Evolutionary conservation across 345 rosid species (phyloP).

Genomic region (Firmiana major): DNA sequence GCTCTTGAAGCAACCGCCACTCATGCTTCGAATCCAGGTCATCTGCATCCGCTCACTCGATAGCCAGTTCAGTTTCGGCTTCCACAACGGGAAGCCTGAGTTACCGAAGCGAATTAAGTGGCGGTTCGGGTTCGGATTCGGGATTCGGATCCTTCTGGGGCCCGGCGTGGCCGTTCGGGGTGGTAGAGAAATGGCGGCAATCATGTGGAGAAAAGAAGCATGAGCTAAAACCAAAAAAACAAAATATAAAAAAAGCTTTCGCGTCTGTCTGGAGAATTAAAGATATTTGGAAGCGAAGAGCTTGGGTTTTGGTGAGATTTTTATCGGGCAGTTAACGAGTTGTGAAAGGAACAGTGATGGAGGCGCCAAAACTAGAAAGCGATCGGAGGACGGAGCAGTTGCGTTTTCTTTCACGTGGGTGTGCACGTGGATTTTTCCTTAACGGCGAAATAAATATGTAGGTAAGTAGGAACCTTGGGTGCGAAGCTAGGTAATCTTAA

Average conservation of each 20-base stretch:
- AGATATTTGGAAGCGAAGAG: neutral
- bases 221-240: neutral
- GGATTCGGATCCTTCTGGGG: slow-evolving; percentile 7
- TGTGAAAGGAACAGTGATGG: neutral
- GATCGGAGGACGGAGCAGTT: neutral
- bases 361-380: slow-evolving; percentile 2
- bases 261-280: neutral
- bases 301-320: neutral
- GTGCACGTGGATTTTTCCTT: neutral
- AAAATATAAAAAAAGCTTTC: neutral
- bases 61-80: slow-evolving; percentile 7
- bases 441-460: neutral
- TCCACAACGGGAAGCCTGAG: slow-evolving; percentile 13
- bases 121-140: neutral
- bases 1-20: slow-evolving; percentile 46
- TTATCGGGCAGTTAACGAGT: neutral
- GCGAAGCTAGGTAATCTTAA: no score
- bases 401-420: neutral
- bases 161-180: slow-evolving; percentile 22
- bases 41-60: slow-evolving; percentile 18
- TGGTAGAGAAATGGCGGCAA: slow-evolving; percentile 25
- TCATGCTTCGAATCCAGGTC: slow-evolving; percentile 38
- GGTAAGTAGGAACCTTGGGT: no score
- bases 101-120: neutral
- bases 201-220: slow-evolving; percentile 42